Conservation (phyloP, 2,329 filamentous ascomycete genomes). For the Endothia cerciana region DNA sequence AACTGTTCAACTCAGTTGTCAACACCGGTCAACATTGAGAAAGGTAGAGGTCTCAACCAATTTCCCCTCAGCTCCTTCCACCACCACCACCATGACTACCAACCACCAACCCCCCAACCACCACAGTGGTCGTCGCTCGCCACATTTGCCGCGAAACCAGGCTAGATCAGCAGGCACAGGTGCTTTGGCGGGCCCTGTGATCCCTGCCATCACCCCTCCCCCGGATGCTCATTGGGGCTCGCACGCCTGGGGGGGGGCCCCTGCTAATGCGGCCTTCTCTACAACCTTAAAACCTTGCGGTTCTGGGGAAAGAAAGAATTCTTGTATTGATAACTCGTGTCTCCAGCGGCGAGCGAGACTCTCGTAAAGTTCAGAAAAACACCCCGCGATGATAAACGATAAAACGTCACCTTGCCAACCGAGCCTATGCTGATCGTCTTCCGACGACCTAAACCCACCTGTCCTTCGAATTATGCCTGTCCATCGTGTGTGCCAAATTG, state of each 20-base stretch:
- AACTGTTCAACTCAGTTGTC: neutral
- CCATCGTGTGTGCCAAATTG: no score
- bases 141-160: slow-evolving; percentile 25
- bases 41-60: neutral
- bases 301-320: neutral
- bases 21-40: neutral
- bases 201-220: slow-evolving; percentile 4
- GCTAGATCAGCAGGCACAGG: slow-evolving; percentile 15
- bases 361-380: slow-evolving; percentile 15
- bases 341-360: slow-evolving; percentile 1
- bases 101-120: slow-evolving; percentile 1
- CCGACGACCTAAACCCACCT: no score
- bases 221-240: neutral
- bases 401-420: no score
- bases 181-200: slow-evolving; percentile 2
- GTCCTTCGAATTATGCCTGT: no score
- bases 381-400: no score
- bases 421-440: no score
- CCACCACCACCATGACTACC: neutral
- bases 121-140: neutral
- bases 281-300: neutral
- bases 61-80: neutral
- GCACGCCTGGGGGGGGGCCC: neutral
- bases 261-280: neutral
- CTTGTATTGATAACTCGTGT: neutral